These are phyloP conservation scores for Hygrophila difformis DNA, from an alignment of 257 asterid genomes.

Conservation along the genomic window DNA sequence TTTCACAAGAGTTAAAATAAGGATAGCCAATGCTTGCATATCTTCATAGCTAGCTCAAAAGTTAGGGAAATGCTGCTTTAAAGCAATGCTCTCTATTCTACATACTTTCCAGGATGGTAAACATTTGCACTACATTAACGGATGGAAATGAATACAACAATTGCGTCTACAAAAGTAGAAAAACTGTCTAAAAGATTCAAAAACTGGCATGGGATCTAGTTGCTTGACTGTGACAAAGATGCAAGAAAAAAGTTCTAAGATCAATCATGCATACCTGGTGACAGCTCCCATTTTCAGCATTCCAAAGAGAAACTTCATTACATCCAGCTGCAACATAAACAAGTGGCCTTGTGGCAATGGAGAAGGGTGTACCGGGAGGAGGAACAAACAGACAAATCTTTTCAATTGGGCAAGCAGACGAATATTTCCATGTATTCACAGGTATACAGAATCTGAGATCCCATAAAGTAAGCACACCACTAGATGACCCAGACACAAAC, in stretches of 20 bases:
- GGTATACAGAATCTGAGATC: conserved; percentile 97
- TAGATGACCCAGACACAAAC: conserved; percentile 97
- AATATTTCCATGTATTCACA: conserved; percentile 88
- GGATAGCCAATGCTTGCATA: not conserved
- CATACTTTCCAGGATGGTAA: conserved; percentile 1
- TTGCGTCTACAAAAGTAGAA: too few species aligned
- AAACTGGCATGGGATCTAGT: conserved; percentile 6
- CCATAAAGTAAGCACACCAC: conserved; percentile 97
- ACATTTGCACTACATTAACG: too few species aligned
- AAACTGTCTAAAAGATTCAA: too few species aligned
- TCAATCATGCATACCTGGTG: conserved; percentile 62
- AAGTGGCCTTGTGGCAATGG: conserved; percentile 85
- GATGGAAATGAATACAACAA: too few species aligned
- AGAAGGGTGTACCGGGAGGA: conserved; percentile 70
- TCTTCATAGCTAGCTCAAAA: too few species aligned
- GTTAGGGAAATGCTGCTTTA: too few species aligned
- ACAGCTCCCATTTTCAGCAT: conserved; percentile 97
- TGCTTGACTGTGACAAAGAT: conserved; percentile 3
- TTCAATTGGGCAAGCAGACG: conserved; percentile 76
- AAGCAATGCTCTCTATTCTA: not conserved
- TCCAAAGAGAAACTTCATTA: conserved; percentile 96
- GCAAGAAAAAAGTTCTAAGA: conserved; percentile 7
- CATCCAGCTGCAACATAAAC: conserved; percentile 96
- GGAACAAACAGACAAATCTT: conserved; percentile 92
- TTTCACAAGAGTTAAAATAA: not conserved